Evolutionary conservation across 306 rosid genomes (phyloP).

Genomic region (Acmispon strigosus): DNA sequence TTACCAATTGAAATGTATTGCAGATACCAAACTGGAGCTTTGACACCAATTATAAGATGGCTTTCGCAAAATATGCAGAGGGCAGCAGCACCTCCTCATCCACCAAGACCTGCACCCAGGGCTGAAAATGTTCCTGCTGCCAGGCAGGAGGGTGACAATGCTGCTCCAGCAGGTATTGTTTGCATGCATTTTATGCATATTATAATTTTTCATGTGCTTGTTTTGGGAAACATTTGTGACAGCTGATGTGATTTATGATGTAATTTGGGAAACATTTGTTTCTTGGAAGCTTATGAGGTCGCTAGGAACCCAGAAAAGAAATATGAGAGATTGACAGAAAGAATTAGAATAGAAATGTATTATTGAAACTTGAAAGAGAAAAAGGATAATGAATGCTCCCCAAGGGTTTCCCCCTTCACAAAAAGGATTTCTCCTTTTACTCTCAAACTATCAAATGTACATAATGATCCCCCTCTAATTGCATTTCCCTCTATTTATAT

Average conservation of each 20-base stretch:
- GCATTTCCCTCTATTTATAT: too few species aligned
- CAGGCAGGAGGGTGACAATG: conserved; percentile 56
- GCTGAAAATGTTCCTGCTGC: conserved; percentile 67
- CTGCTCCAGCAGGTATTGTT: conserved; percentile 61
- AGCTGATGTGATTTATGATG: neutral
- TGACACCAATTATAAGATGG: conserved; percentile 83
- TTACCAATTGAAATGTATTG: conserved; percentile 23
- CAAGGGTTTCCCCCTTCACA: too few species aligned
- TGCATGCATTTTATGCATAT: conserved; percentile 12
- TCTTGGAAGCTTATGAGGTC: neutral
- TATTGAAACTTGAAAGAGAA: too few species aligned
- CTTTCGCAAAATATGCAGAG: conserved; percentile 94
- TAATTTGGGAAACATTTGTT: neutral
- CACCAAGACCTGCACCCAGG: conserved; percentile 73
- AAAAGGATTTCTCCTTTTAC: too few species aligned
- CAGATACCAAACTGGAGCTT: conserved; percentile 94
- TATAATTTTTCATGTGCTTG: neutral
- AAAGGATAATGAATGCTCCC: too few species aligned
- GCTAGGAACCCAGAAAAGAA: too few species aligned
- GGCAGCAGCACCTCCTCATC: conserved; percentile 91
- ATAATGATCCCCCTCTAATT: too few species aligned
- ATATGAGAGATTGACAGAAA: too few species aligned
- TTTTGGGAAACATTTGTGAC: neutral
- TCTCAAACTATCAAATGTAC: too few species aligned
- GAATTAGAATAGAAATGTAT: too few species aligned